A percentile compares a stretch with the other conserved stretches of the same genome.
Evolutionary conservation across 441 rosid genomes (phyloP).

Genomic region (Corymbia calophylla): DNA sequence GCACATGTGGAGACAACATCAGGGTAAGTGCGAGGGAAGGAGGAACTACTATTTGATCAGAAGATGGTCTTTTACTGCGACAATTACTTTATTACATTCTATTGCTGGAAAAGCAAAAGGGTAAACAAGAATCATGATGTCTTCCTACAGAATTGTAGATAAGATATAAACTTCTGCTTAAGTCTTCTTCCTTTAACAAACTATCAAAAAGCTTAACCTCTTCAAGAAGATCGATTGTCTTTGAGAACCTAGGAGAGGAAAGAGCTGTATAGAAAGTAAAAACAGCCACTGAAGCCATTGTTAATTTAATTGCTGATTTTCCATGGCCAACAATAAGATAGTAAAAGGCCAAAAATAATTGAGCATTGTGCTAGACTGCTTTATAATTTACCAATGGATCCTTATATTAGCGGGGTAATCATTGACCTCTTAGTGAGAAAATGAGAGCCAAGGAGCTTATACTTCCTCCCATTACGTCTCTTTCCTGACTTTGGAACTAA

Average conservation of each 20-base stretch:
- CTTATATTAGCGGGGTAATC: background rate
- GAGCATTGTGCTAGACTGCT: background rate
- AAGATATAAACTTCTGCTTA: background rate
- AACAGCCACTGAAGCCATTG: background rate
- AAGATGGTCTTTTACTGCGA: background rate
- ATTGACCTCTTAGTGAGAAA: background rate
- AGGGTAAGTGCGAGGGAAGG: background rate
- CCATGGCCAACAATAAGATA: background rate
- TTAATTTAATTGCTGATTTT: background rate
- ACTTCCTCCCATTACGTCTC: background rate
- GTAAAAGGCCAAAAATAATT: background rate
- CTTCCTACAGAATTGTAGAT: background rate
- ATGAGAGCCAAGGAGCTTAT: background rate
- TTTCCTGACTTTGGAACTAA: background rate
- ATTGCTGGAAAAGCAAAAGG: background rate
- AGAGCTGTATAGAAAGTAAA: background rate
- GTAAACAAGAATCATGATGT: background rate
- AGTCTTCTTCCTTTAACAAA: background rate
- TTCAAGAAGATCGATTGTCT: background rate
- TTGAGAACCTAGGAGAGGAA: background rate
- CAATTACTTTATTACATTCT: background rate
- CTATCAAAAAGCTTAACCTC: background rate
- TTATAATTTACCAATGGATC: background rate
- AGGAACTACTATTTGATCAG: background rate
- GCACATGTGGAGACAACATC: background rate